Percentiles rank a stretch among this genome's conserved stretches.
Evolutionary conservation across 257 asterid species (phyloP).

Genomic region (Solanum microdontum): DNA sequence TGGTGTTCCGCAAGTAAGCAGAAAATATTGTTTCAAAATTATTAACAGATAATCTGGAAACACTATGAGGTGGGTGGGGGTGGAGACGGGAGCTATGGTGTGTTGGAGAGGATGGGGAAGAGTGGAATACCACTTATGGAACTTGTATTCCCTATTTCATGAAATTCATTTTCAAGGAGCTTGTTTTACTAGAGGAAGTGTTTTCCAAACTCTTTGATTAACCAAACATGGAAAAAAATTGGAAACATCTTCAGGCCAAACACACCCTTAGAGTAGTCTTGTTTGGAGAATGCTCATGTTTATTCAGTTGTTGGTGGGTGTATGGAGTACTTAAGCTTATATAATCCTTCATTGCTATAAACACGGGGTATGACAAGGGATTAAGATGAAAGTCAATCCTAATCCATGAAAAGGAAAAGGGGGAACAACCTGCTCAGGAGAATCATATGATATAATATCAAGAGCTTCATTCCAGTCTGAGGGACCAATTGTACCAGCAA

Average conservation of each 20-base stretch:
- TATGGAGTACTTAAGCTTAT: neutral
- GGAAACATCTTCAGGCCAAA: neutral
- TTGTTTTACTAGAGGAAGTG: neutral
- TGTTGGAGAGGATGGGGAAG: neutral
- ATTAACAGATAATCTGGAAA: neutral
- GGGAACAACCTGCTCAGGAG: constrained; percentile 83
- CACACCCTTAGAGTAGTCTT: neutral
- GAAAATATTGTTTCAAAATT: neutral
- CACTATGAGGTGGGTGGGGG: neutral
- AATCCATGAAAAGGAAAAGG: neutral
- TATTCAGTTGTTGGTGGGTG: neutral
- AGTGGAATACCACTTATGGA: neutral
- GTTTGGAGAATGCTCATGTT: neutral
- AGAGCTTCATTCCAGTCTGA: constrained; percentile 95
- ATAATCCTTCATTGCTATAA: neutral
- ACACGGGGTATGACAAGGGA: neutral
- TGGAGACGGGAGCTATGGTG: neutral
- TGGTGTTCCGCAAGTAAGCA: neutral
- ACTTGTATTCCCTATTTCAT: neutral
- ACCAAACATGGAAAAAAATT: neutral
- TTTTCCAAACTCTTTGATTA: neutral
- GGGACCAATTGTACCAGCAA: constrained; percentile 56
- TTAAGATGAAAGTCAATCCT: neutral
- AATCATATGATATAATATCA: constrained; percentile 67
- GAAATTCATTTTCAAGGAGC: neutral